Base-by-base conservation (phyloP, 352 stramenopile genomes). In the Pythium inflatum region DNA sequence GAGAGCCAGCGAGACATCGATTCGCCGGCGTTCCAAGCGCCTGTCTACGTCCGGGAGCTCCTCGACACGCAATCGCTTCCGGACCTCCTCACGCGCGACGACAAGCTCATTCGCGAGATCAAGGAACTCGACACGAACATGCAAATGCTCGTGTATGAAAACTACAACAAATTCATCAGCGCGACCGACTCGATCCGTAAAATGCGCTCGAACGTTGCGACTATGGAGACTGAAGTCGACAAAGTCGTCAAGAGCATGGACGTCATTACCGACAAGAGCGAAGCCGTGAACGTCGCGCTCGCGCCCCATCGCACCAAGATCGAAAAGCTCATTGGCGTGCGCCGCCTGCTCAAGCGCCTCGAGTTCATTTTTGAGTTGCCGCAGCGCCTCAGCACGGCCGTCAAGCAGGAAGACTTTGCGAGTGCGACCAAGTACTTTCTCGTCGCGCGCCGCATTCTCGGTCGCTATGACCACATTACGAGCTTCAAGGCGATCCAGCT, bases 161-260 rank as follows among this genome's bases (percentile, higher is more conserved):
- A 99, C 80, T 99, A 99, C 88, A 99, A 97, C 81, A 99, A 99
- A 78, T 99, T 99, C 75, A 99, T 99, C 72, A 97, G 93, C 72
- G 98, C 98, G 34, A 99, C 98, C 1, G 98, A 99, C 80, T 99
- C 98, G 56, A 99, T 99, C 78, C 91, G 96, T 53, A 97, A 97
- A 71, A 98, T 98, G 91, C 96, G 96, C 86, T 93, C 87, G 27
- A 97, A 98, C 76, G 90, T 98, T 33, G 86, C 91, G 53, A 94
- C 74, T 60, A 98, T 97, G 92, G 92, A 97, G 66, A 76, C 83
- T 27, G 90, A 98, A 33, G 91, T 98, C 11, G 80, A 83, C 24
- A 81, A 88, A 40, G 89, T 97, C 45, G 87, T 97, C 41, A 73
- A 76, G 36, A 97, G 87, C 49, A 95, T 98, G 78, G 88, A 97